Evolutionary conservation across 208 protist species (phyloP).

Genomic region (Trypanosoma melophagium): DNA sequence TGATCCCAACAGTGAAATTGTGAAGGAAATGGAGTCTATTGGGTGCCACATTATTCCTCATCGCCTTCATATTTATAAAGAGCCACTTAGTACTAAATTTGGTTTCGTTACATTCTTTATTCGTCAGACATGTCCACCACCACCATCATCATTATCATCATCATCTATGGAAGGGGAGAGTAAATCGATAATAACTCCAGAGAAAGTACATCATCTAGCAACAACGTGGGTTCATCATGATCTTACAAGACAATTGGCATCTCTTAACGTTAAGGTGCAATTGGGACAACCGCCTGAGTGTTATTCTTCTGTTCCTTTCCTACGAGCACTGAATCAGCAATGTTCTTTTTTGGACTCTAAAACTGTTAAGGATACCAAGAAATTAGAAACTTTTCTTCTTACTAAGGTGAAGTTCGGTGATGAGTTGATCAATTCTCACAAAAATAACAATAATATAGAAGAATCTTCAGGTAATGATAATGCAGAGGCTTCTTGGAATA

Average conservation of each 20-base stretch:
- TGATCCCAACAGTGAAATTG: slow-evolving; percentile 27
- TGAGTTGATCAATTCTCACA: slow-evolving; percentile 9
- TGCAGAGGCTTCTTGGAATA: slow-evolving; percentile 22
- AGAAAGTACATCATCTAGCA: slow-evolving; percentile 40
- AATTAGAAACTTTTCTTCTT: slow-evolving; percentile 73
- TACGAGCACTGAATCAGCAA: slow-evolving; percentile 35
- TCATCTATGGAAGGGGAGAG: too few relatives aligned
- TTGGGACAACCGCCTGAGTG: slow-evolving; percentile 70
- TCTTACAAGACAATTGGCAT: slow-evolving; percentile 41
- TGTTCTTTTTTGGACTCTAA: slow-evolving; percentile 53
- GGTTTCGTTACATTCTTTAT: slow-evolving; percentile 73
- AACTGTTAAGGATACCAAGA: slow-evolving; percentile 34
- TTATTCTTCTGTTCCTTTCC: slow-evolving; percentile 54
- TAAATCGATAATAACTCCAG: not conserved
- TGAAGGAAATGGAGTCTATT: slow-evolving; percentile 32
- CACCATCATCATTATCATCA: slow-evolving; percentile 14
- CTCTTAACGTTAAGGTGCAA: slow-evolving; percentile 31
- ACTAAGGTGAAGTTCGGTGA: slow-evolving; percentile 45
- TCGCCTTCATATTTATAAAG: slow-evolving; percentile 81
- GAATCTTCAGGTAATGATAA: not conserved
- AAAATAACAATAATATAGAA: slow-evolving; percentile 4
- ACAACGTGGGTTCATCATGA: slow-evolving; percentile 51
- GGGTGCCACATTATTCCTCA: slow-evolving; percentile 64
- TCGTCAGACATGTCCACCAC: slow-evolving; percentile 15
- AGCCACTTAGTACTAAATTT: slow-evolving; percentile 69